These are phyloP conservation scores for Cryptosporidium ryanae DNA, from an alignment of 169 alveolate genomes.

Conservation along the genomic window DNA sequence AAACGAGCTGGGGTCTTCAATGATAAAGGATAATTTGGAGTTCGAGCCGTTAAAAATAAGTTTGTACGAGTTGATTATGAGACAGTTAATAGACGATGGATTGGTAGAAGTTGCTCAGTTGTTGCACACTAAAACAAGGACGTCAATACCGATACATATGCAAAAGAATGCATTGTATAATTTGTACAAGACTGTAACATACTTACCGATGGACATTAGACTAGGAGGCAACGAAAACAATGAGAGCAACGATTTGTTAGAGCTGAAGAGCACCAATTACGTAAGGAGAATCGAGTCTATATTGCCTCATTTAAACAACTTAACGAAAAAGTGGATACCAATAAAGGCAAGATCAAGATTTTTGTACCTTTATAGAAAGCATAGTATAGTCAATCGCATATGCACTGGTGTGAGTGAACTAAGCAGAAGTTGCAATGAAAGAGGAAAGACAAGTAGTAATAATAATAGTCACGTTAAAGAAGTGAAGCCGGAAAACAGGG, in stretches of 20 bases:
- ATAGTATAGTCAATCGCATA: slow-evolving; percentile 9
- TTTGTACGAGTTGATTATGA: slow-evolving; percentile 56
- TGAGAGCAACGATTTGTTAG: slow-evolving; percentile 40
- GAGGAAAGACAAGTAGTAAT: not conserved
- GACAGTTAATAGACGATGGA: slow-evolving; percentile 71
- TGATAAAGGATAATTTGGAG: slow-evolving; percentile 29
- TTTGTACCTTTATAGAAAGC: slow-evolving; percentile 7
- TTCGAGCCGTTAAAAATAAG: slow-evolving; percentile 65
- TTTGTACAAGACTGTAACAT: slow-evolving; percentile 57
- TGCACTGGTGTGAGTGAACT: not conserved
- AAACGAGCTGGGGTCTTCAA: slow-evolving; percentile 45
- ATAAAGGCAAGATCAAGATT: slow-evolving; percentile 34
- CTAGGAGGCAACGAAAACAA: slow-evolving; percentile 9
- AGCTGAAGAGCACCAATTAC: slow-evolving; percentile 49
- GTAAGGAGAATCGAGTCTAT: slow-evolving; percentile 55
- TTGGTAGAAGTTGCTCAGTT: slow-evolving; percentile 59
- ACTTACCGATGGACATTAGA: slow-evolving; percentile 62
- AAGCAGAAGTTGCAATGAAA: not conserved
- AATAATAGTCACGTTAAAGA: not conserved
- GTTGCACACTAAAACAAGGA: slow-evolving; percentile 48
- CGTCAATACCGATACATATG: slow-evolving; percentile 42
- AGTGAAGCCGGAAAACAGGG: not conserved
- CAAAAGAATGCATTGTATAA: slow-evolving; percentile 31
- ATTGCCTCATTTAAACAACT: slow-evolving; percentile 46
- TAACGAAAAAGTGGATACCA: slow-evolving; percentile 70